Evolutionary conservation across 306 rosid genomes (phyloP).

Genomic region (Fragaria vesca): DNA sequence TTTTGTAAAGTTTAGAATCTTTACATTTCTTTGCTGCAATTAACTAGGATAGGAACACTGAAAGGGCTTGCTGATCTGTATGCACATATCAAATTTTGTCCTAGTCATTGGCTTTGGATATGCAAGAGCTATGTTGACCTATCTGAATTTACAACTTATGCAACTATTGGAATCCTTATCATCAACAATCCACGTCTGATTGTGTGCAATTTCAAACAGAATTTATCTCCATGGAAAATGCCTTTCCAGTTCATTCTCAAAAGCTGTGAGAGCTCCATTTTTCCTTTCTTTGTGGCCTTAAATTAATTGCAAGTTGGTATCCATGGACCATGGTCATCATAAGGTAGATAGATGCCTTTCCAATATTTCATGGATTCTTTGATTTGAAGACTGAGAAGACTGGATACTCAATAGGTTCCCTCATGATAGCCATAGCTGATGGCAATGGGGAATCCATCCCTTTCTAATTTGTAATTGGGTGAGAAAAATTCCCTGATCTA

Average conservation of each 20-base stretch:
- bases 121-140: conserved; percentile 14
- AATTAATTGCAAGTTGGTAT: conserved; percentile 33
- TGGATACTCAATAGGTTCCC: neutral
- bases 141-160: conserved; percentile 2
- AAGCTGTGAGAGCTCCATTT: conserved; percentile 28
- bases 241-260: conserved; percentile 35
- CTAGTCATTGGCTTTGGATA: conserved; percentile 15
- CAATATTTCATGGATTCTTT: neutral
- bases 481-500: neutral
- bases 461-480: neutral
- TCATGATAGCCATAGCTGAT: conserved; percentile 8
- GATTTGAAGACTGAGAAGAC: conserved; percentile 9
- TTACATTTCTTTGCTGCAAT: neutral
- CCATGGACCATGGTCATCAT: neutral
- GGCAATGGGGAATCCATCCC: conserved; percentile 20
- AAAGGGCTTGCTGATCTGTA: neutral
- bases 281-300: neutral
- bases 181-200: conserved; percentile 34
- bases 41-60: neutral
- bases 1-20: neutral
- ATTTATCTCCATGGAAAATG: conserved; percentile 32
- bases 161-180: conserved; percentile 53
- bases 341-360: neutral
- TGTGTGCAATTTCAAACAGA: conserved; percentile 8
- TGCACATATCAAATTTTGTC: neutral